Evolutionary conservation across 192 early-diverging fungal genomes (phyloP).

Genomic region (Mortierella antarctica): DNA sequence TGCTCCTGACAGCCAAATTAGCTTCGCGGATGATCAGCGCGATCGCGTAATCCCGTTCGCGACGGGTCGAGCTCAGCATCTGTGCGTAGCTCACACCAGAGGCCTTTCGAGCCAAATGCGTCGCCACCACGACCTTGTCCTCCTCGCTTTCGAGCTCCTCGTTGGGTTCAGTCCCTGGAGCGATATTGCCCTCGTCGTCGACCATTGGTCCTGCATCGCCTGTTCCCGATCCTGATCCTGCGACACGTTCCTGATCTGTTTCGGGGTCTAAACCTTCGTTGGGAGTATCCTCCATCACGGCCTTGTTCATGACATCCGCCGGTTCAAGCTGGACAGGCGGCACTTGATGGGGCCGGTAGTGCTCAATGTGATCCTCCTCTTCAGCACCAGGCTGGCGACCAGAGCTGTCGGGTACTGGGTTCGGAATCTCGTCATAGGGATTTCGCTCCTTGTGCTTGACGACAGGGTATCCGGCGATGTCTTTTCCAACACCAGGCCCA

Average conservation of each 20-base stretch:
- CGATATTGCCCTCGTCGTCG: constrained; percentile 20
- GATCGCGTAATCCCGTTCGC: constrained; percentile 48
- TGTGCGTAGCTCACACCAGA: constrained; percentile 33
- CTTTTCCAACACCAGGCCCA: not conserved
- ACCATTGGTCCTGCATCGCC: not conserved
- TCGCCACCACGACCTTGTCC: constrained; percentile 2
- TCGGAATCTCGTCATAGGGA: constrained; percentile 20
- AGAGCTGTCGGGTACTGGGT: not conserved
- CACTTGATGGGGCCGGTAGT: not conserved
- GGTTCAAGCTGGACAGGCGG: constrained; percentile 25
- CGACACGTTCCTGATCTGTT: not conserved
- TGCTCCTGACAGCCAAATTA: constrained; percentile 37
- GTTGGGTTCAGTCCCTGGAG: not conserved
- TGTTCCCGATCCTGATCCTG: not conserved
- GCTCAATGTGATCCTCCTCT: not conserved
- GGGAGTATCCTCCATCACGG: not conserved
- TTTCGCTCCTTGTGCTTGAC: constrained; percentile 18
- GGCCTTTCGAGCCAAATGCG: constrained; percentile 16
- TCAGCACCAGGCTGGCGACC: not conserved
- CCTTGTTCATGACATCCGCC: not conserved
- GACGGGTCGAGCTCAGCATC: constrained; percentile 29
- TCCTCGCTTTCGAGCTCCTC: not conserved
- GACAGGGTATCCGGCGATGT: not conserved
- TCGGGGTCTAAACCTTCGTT: not conserved
- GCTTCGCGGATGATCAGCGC: constrained; percentile 48